Base-by-base conservation (phyloP, 495 filamentous ascomycete genomes). In the Neurospora sublineolata region DNA sequence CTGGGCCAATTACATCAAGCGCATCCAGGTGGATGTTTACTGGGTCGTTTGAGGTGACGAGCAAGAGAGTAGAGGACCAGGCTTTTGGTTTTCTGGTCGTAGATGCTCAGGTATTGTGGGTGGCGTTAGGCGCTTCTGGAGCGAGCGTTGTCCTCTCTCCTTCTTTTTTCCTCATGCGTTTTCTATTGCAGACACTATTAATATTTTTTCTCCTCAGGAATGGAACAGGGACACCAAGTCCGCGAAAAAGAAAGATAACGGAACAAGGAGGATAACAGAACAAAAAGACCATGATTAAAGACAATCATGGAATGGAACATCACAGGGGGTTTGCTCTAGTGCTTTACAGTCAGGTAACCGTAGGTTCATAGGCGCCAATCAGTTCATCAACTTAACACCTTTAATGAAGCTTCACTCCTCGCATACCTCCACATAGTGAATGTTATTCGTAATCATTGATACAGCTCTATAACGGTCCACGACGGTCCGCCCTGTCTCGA, bases 1-100 rank as follows among this genome's bases (percentile, higher is more conserved):
- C 0, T 93, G 91, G 91, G 37, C 38, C 1, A 92, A 92, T 70
- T 70, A 83, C 69, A 81, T 92, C 10, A 74, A 88, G 39, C 79
- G 80, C 14, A 83, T 88, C n/a, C 79, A 83, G 72, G 83, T 92
- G 46, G 82, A 87, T 67, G 84, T 92, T 23, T 90, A 86, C 73
- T 91, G 87, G 88, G 87, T 87, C 16, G 76, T 90, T 40, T 92
- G 75, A 83, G 18, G 11, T 30, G 46, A 14, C 5, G 20, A 58
- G 46, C 4, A 27, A 9, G 8, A 27, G 38, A 33, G 12, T 14
- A 37, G 33, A 37, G 33, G 39, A 14, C 10, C 37, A 12, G 41
- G 18, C 41, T n/a, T 27, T 58, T 0, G 4, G 9, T 27, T 6
- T 27, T 52, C 10, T 14, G 23, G 52, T 27, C 6, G 0, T 18